phyloP scores from a whole-genome alignment of 75 land plant species.

The Sequoia sempervirens region DNA sequence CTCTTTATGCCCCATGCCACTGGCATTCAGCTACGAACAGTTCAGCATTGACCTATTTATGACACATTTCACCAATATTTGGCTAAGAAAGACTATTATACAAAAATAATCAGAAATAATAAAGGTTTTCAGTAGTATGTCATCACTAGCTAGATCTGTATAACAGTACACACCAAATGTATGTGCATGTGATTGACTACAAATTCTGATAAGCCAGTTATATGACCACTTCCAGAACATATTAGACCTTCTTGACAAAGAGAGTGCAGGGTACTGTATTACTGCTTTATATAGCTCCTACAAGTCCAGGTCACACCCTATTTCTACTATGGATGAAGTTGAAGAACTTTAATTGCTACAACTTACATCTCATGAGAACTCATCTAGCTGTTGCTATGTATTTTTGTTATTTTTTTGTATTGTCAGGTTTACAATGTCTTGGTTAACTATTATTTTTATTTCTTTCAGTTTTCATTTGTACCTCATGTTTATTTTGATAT shows the following conservation, averaged over 20 bases:
- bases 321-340: background rate
- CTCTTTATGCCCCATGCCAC: background rate
- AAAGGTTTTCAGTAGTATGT: background rate
- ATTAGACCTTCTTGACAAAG: background rate
- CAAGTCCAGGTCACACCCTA: background rate
- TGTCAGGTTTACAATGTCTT: background rate
- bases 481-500: too few relatives aligned
- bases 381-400: background rate
- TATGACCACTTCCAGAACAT: background rate
- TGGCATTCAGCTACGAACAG: background rate
- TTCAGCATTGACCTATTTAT: background rate
- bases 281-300: background rate
- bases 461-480: background rate
- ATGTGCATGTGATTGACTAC: background rate
- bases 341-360: background rate
- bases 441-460: background rate
- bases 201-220: background rate
- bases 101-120: background rate
- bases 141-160: background rate
- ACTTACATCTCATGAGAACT: background rate
- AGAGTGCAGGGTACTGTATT: background rate
- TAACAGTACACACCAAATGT: background rate
- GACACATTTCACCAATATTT: background rate
- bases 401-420: background rate
- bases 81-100: background rate